Percentiles rank a stretch among this genome's conserved stretches.
Evolutionary conservation across 2,329 filamentous ascomycete species (phyloP).

Genomic region (Penicillium paneum): DNA sequence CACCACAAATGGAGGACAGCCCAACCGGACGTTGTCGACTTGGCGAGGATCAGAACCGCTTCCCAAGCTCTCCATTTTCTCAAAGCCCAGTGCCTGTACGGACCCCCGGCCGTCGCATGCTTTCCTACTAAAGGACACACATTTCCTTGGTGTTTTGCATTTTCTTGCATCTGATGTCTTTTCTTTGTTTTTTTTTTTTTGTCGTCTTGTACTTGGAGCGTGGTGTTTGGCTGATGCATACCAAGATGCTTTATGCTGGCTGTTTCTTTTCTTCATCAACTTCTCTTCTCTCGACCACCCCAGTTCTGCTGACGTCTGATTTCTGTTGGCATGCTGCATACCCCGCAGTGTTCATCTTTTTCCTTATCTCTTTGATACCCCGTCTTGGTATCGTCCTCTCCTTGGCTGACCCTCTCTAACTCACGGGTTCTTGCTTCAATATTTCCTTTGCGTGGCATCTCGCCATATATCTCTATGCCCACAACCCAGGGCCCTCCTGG

Average conservation of each 20-base stretch:
- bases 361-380: slow-evolving; percentile 5
- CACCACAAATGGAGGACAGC: slow-evolving; percentile 59
- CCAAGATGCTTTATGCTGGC: slow-evolving; percentile 13
- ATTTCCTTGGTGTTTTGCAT: slow-evolving; percentile 9
- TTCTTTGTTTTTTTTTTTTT: slow-evolving; percentile 14
- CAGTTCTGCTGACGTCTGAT: background rate
- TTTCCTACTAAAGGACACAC: slow-evolving; percentile 36
- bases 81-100: slow-evolving; percentile 36
- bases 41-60: slow-evolving; percentile 28
- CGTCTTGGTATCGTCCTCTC: slow-evolving; percentile 19
- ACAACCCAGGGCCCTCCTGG: slow-evolving; percentile 12
- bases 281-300: slow-evolving; percentile 11
- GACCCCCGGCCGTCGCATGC: slow-evolving; percentile 43
- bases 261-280: slow-evolving; percentile 20
- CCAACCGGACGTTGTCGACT: slow-evolving; percentile 53
- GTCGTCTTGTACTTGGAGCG: slow-evolving; percentile 22
- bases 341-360: slow-evolving; percentile 9
- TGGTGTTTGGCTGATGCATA: slow-evolving; percentile 19
- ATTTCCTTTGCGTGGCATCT: slow-evolving; percentile 10
- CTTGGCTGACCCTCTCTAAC: slow-evolving; percentile 9
- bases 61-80: slow-evolving; percentile 37
- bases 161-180: background rate
- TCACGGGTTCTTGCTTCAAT: background rate
- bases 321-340: background rate
- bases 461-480: slow-evolving; percentile 21